Percentiles rank a stretch among this genome's conserved stretches.
Evolutionary conservation across 768 basidiomycete genomes (phyloP).

Genomic region (Trichaptum fuscoviolaceum): DNA sequence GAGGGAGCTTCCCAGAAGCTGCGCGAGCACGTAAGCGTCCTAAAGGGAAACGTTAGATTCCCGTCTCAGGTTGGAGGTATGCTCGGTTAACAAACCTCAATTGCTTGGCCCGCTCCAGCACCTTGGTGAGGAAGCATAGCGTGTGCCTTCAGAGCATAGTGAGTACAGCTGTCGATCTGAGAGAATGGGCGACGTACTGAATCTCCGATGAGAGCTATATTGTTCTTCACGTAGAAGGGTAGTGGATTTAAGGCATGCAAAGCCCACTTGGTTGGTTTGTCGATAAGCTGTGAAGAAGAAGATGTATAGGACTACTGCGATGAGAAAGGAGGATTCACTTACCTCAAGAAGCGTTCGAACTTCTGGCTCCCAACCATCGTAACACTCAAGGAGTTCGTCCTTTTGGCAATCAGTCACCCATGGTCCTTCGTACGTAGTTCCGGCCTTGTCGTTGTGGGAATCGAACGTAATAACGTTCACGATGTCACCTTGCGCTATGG

Average conservation of each 20-base stretch:
- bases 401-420: slow-evolving; percentile 24
- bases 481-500: slow-evolving; percentile 34
- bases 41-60: slow-evolving; percentile 17
- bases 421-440: slow-evolving; percentile 26
- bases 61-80: neutral
- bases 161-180: neutral
- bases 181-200: slow-evolving; percentile 14
- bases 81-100: slow-evolving; percentile 27
- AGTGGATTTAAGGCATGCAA: slow-evolving; percentile 22
- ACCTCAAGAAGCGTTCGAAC: slow-evolving; percentile 26
- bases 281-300: slow-evolving; percentile 30
- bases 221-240: slow-evolving; percentile 19
- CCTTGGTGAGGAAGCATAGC: slow-evolving; percentile 25
- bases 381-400: slow-evolving; percentile 29
- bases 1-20: slow-evolving; percentile 15
- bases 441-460: slow-evolving; percentile 24
- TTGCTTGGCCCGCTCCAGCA: slow-evolving; percentile 25
- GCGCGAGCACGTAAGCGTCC: slow-evolving; percentile 23
- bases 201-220: slow-evolving; percentile 27
- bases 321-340: slow-evolving; percentile 3
- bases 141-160: slow-evolving; percentile 17
- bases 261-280: slow-evolving; percentile 20
- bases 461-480: slow-evolving; percentile 32
- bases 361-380: slow-evolving; percentile 34
- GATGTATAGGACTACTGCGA: slow-evolving; percentile 6